A percentile compares a stretch with the other conserved stretches of the same genome.
Conservation (phyloP, 2,329 filamentous ascomycete species). For the Penicillium sp. region DNA sequence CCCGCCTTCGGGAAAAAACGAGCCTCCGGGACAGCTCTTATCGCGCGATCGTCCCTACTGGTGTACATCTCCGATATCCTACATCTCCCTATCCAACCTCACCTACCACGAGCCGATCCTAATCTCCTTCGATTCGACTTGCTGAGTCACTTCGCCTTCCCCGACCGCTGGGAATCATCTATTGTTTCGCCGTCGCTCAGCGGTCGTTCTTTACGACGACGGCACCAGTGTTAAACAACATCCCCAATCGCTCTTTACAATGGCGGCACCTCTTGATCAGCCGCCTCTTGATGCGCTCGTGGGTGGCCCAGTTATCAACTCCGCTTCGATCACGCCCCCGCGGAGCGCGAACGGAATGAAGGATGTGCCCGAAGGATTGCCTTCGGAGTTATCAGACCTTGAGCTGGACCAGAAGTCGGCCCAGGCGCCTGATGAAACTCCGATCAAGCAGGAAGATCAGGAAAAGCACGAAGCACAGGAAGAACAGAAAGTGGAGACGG, state of each 20-base stretch:
- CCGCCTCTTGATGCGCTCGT: slow-evolving; percentile 25
- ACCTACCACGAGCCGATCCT: background rate
- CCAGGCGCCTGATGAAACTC: slow-evolving; percentile 23
- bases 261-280: slow-evolving; percentile 35
- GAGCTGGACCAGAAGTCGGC: slow-evolving; percentile 33
- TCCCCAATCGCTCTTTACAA: slow-evolving; percentile 20
- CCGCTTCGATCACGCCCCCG: slow-evolving; percentile 41
- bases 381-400: slow-evolving; percentile 41
- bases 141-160: slow-evolving; percentile 21
- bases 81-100: slow-evolving; percentile 5
- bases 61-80: slow-evolving; percentile 7
- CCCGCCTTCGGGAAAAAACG: slow-evolving; percentile 13
- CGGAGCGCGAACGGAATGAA: slow-evolving; percentile 44
- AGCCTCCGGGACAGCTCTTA: slow-evolving; percentile 22
- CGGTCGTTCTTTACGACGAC: slow-evolving; percentile 41
- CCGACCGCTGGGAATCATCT: slow-evolving; percentile 40
- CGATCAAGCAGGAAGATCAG: slow-evolving; percentile 43
- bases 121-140: slow-evolving; percentile 6
- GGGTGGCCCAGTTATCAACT: slow-evolving; percentile 22
- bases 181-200: slow-evolving; percentile 40
- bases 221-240: slow-evolving; percentile 21
- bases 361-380: slow-evolving; percentile 39
- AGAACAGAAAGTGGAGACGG: slow-evolving; percentile 67
- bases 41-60: slow-evolving; percentile 13
- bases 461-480: slow-evolving; percentile 54